A percentile compares a stretch with the other conserved stretches of the same genome.
Conservation (phyloP, 1,139 yeast genomes). For the Saccharomyces uvarum region DNA sequence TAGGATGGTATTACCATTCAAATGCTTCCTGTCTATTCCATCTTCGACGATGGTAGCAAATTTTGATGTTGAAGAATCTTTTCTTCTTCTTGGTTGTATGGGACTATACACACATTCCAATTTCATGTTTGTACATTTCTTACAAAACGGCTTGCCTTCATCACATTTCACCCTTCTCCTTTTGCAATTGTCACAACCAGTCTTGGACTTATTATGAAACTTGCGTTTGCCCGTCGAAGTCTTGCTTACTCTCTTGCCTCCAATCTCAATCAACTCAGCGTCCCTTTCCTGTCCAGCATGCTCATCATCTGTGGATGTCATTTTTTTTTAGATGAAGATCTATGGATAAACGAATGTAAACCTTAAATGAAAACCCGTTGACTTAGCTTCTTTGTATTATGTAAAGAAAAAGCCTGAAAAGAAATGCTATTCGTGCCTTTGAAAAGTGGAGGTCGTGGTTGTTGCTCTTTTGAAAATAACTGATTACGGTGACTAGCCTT, state of each 20-base stretch:
- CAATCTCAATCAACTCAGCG: constrained; percentile 28
- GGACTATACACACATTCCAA: constrained; percentile 60
- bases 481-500: background rate
- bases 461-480: background rate
- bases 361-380: background rate
- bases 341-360: background rate
- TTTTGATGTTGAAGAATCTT: background rate
- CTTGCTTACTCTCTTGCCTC: constrained; percentile 34
- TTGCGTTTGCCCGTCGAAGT: constrained; percentile 48
- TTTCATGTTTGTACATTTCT: constrained; percentile 70
- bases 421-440: background rate
- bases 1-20: background rate
- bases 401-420: background rate
- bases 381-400: background rate
- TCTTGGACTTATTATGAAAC: constrained; percentile 78
- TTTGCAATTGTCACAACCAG: constrained; percentile 86
- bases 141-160: constrained; percentile 72
- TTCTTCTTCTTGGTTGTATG: constrained; percentile 15
- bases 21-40: background rate
- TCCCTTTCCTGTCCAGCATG: constrained; percentile 10
- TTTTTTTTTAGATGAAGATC: background rate
- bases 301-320: constrained; percentile 6
- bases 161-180: constrained; percentile 87
- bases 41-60: background rate
- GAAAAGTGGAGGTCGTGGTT: background rate